Percentiles rank a stretch among this genome's conserved stretches.
phyloP scores from a whole-genome alignment of 768 basidiomycete species.

The Serendipita vermifera region DNA sequence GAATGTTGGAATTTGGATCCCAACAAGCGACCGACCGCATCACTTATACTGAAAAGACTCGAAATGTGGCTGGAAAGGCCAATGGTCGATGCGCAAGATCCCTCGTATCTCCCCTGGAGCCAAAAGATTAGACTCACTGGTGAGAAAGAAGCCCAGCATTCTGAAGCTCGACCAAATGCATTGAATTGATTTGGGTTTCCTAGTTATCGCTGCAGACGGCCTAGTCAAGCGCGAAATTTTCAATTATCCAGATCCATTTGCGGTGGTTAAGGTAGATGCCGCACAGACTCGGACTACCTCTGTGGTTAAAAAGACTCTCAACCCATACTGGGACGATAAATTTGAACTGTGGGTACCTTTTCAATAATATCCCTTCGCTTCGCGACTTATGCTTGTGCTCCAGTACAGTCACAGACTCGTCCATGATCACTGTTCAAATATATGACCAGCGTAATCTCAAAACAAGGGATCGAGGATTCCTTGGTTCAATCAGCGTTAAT shows the following conservation, averaged over 20 bases:
- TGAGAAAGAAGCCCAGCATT: no score
- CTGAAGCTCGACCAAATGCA: neutral
- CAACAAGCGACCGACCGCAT: no score
- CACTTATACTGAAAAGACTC: no score
- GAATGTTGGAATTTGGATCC: no score
- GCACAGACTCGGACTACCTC: conserved; percentile 70
- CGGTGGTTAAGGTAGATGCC: conserved; percentile 74
- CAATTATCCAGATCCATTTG: conserved; percentile 77
- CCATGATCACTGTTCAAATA: conserved; percentile 69
- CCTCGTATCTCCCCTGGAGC: no score
- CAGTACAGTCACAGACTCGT: conserved; percentile 60
- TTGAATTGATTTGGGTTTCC: neutral
- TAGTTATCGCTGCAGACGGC: conserved; percentile 65
- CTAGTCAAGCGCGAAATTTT: conserved; percentile 68
- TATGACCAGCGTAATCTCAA: conserved; percentile 86
- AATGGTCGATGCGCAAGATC: no score
- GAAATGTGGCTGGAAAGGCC: no score
- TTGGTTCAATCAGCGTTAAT: conserved; percentile 36
- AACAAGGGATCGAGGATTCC: conserved; percentile 60
- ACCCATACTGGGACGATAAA: conserved; percentile 70
- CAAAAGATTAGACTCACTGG: neutral
- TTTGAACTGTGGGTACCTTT: conserved; percentile 62
- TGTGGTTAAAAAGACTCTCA: conserved; percentile 53
- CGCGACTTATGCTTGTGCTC: conserved; percentile 11
- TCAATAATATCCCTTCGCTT: conserved; percentile 10